Percentiles rank a stretch among this genome's conserved stretches.
Evolutionary conservation across 2,329 filamentous ascomycete species (phyloP).

Genomic region (Gremmenia infestans): DNA sequence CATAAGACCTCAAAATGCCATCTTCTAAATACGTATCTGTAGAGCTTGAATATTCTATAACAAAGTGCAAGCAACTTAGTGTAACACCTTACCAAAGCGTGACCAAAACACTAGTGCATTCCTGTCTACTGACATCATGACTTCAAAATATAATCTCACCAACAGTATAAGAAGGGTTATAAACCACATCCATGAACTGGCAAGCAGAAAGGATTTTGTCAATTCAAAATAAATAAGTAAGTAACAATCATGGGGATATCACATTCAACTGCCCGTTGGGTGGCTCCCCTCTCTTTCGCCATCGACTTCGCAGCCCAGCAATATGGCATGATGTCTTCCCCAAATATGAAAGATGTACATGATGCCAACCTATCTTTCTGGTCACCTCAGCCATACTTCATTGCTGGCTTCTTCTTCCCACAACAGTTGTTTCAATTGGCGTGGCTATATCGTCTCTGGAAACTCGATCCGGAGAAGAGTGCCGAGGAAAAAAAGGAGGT

Average conservation of each 20-base stretch:
- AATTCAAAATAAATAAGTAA: not conserved
- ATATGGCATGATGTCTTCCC: constrained; percentile 51
- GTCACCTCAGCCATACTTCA: constrained; percentile 53
- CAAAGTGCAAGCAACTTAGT: not conserved
- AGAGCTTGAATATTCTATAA: not conserved
- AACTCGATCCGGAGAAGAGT: constrained; percentile 38
- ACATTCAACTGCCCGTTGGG: constrained; percentile 47
- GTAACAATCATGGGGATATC: constrained; percentile 43
- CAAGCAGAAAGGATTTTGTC: not conserved
- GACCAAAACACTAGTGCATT: not conserved
- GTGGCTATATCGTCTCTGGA: constrained; percentile 53
- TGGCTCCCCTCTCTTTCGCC: constrained; percentile 49
- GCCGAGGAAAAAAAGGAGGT: constrained; percentile 37
- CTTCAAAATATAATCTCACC: not conserved
- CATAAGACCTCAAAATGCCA: too few species aligned
- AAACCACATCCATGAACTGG: not conserved
- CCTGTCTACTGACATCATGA: constrained; percentile 6
- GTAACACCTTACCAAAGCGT: not conserved
- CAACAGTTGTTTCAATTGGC: constrained; percentile 54
- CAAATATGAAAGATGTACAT: constrained; percentile 56
- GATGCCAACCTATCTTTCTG: constrained; percentile 54
- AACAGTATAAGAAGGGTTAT: not conserved
- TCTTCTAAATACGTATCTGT: not conserved
- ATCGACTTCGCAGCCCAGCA: constrained; percentile 55
- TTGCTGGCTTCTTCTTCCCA: constrained; percentile 56